Evolutionary conservation across 1,284 basidiomycete genomes (phyloP), one percentile per base, ranked within the genome.

Genomic region (Malassezia sympodialis): DNA sequence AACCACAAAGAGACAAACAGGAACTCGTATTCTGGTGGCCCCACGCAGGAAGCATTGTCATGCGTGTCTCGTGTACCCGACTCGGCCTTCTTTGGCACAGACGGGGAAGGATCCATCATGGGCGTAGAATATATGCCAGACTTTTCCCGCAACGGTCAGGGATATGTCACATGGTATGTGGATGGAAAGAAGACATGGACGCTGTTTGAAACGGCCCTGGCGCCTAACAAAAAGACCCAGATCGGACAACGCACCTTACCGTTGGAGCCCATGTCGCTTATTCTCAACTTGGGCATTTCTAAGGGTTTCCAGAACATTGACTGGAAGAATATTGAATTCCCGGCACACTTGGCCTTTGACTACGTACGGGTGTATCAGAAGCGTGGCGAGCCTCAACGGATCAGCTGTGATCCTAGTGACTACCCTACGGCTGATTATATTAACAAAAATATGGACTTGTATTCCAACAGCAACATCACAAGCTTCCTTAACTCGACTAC

Each of bases 321-420:
- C 31, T 42, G 30, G 55, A 19, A 27, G 2, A 11, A 41, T 3
- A 46, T 79, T 45, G 65, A 58, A 11, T 77, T 78, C 68, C 78
- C 78, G 19, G 78, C 78, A 34, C 69, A 76, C 41, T 71, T 78
- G 65, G 63, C 67, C 24, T 23, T 68, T 31, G 64, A 68, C 35
- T 65, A 68, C 24, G 37, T 68, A 0, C 44, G 59, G 65, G 65
- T 73, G 31, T 73, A 73, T 53, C 71, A 73, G 56, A 57, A 56
- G 42, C 44, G 54, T 1, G 67, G 63, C 45, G 59, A 57, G n/a
- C 62, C 64, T 34, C 12, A 53, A 35, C 51, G 51, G 6, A 43
- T 66, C 27, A 52, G 58, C 0, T 73, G 71, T 53, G 66, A 72
- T 48, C 71, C 71, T 0, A 42, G 59, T 7, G 69, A 73, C 50